Percentiles rank a stretch among this genome's conserved stretches.
Conservation (phyloP, 2,329 filamentous ascomycete genomes). For the Blastomyces emzantsi region DNA sequence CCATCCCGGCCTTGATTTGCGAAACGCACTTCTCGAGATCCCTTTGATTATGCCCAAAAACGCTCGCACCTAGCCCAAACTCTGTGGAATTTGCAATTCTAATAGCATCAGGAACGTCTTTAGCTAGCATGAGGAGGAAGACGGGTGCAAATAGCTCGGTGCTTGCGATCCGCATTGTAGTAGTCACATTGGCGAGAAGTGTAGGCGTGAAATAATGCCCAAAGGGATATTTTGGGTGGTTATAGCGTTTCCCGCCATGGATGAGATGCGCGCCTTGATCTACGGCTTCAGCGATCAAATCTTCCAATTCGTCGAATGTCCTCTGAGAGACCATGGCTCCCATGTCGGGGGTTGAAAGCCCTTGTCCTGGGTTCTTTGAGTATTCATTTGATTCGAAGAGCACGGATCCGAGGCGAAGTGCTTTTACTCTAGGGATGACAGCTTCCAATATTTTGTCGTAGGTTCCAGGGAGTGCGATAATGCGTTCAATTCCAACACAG, state of each 20-base stretch:
- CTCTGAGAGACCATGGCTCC: constrained; percentile 81
- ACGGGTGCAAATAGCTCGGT: constrained; percentile 91
- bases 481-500: constrained; percentile 92
- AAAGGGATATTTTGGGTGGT: constrained; percentile 61
- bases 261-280: constrained; percentile 69
- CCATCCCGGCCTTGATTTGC: constrained; percentile 74
- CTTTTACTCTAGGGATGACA: constrained; percentile 63
- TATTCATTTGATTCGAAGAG: constrained; percentile 41
- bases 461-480: constrained; percentile 68
- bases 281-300: constrained; percentile 68
- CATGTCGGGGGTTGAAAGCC: constrained; percentile 51
- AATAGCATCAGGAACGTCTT: constrained; percentile 58
- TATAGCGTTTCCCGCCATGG: constrained; percentile 62
- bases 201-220: constrained; percentile 94
- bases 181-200: constrained; percentile 78
- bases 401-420: constrained; percentile 65
- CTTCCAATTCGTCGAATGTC: constrained; percentile 66
- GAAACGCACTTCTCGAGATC: constrained; percentile 56
- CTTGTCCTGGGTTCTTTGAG: constrained; percentile 15
- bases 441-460: constrained; percentile 64
- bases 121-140: constrained; percentile 72
- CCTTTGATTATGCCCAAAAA: constrained; percentile 64
- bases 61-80: constrained; percentile 80
- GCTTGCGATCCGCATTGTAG: constrained; percentile 76
- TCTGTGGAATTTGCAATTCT: constrained; percentile 70